Base-by-base conservation (phyloP, 805 yeast genomes). In the Metschnikowia lachancei region DNA sequence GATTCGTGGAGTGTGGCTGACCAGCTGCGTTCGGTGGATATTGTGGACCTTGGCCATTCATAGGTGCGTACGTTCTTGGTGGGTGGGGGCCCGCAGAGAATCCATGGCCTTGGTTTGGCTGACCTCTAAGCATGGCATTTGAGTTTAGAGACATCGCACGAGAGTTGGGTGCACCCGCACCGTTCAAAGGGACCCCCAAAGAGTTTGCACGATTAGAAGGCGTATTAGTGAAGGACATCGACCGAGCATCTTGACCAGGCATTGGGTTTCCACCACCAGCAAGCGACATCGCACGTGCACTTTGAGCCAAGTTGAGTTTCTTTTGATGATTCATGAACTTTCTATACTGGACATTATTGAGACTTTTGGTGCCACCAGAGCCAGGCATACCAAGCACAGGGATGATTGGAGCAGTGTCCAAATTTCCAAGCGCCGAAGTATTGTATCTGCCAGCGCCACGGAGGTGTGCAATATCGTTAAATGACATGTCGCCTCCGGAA, bases 371-470 rank as follows among this genome's bases (percentile, higher is more conserved):
- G 34, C 47, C 62, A 51, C 53, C 56, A 50, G 38, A 5, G 13
- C 49, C 49, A 6, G 55, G 47, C 0, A 76, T 64, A 4, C 78
- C 70, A 3, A 86, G 45, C 0, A 89, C 85, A 6, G 95, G 95
- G 33, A 87, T 85, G 51, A 83, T 80, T 8, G 94, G 91, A 0
- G 88, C 75, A 0, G 91, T 75, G 51, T 83, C 88, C 45, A 70
- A 62, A 6, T 62, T 43, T 28, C 58, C 53, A 13, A 34, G 60
- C 41, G 36, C 66, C 50, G 41, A 73, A 28, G 54, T 68, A 3
- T 83, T 84, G 58, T 83, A 84, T 19, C 59, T 43, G 28, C 87
- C 87, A 33, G 85, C 74, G 53, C 83, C 87, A 41, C 84, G 69
- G 1, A 83, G 65, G 40, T 82, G 83, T 19, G 81, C 68, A 9